Conservation (phyloP, 805 yeast species). For the Debaryomyces prosopidis region DNA sequence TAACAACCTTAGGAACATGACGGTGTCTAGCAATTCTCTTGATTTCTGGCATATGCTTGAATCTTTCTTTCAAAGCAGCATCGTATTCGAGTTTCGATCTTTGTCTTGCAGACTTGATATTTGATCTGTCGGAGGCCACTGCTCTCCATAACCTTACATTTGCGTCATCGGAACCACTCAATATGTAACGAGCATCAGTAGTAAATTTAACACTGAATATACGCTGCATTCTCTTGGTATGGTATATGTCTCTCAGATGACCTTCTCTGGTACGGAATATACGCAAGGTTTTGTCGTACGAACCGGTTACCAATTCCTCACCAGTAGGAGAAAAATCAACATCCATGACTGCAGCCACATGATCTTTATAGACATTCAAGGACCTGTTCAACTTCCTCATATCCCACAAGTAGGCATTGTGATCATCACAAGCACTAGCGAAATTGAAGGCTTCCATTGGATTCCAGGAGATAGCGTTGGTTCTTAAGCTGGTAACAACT, state of each 20-base stretch:
- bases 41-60: constrained; percentile 95
- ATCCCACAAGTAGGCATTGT: constrained; percentile 91
- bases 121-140: constrained; percentile 79
- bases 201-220: constrained; percentile 81
- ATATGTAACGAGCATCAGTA: constrained; percentile 84
- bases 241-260: constrained; percentile 92
- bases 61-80: constrained; percentile 86
- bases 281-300: constrained; percentile 91
- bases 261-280: constrained; percentile 77
- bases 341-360: constrained; percentile 93
- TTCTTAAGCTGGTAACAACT: constrained; percentile 76
- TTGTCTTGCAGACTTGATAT: constrained; percentile 76
- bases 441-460: constrained; percentile 97
- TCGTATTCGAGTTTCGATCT: constrained; percentile 87
- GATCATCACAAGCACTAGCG: constrained; percentile 92
- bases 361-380: constrained; percentile 86
- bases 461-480: constrained; percentile 90
- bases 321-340: constrained; percentile 97
- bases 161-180: constrained; percentile 95
- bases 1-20: constrained; percentile 83
- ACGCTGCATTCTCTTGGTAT: constrained; percentile 97
- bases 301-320: constrained; percentile 90
- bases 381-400: constrained; percentile 89
- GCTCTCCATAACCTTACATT: constrained; percentile 94
- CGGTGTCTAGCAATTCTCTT: constrained; percentile 87